Conservation (phyloP, 106 monocot genomes). For the Triglochin maritima region DNA sequence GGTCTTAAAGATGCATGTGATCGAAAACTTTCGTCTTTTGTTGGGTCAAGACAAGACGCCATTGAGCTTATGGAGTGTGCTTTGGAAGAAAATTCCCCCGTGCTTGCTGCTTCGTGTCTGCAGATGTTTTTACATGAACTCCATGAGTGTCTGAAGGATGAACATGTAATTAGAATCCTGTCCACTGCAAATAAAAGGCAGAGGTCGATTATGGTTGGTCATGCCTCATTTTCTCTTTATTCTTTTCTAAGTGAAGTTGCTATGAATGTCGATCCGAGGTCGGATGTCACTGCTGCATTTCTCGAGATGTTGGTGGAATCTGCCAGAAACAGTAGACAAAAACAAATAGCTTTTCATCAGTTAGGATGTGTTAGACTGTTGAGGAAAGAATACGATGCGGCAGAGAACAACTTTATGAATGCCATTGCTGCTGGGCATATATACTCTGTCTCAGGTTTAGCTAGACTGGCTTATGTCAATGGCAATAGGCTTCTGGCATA, state of each 20-base stretch:
- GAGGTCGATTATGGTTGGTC: conserved; percentile 43
- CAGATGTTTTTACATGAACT: conserved; percentile 73
- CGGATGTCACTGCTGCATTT: conserved; percentile 48
- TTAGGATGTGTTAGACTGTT: conserved; percentile 75
- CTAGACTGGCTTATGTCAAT: conserved; percentile 47
- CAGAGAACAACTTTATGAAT: conserved; percentile 40
- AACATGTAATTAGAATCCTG: conserved; percentile 61
- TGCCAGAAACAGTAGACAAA: conserved; percentile 33
- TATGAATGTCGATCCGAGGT: conserved; percentile 54
- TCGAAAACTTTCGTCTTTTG: conserved; percentile 59
- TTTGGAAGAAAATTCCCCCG: conserved; percentile 61
- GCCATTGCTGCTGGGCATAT: conserved; percentile 62
- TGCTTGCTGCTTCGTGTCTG: conserved; percentile 72
- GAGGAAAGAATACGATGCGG: conserved; percentile 77
- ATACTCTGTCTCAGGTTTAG: conserved; percentile 61
- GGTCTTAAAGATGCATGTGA: conserved; percentile 85
- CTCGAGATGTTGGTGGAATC: conserved; percentile 68
- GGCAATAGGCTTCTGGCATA: conserved; percentile 45
- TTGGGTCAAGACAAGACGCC: conserved; percentile 73
- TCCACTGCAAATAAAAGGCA: conserved; percentile 35
- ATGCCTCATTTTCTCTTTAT: conserved; percentile 73
- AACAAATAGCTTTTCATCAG: conserved; percentile 80
- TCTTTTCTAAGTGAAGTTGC: conserved; percentile 81
- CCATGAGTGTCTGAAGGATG: conserved; percentile 55
- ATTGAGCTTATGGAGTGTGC: conserved; percentile 84